phyloP scores from a whole-genome alignment of 1,284 basidiomycete genomes.

The Ceratobasidium sp. region DNA sequence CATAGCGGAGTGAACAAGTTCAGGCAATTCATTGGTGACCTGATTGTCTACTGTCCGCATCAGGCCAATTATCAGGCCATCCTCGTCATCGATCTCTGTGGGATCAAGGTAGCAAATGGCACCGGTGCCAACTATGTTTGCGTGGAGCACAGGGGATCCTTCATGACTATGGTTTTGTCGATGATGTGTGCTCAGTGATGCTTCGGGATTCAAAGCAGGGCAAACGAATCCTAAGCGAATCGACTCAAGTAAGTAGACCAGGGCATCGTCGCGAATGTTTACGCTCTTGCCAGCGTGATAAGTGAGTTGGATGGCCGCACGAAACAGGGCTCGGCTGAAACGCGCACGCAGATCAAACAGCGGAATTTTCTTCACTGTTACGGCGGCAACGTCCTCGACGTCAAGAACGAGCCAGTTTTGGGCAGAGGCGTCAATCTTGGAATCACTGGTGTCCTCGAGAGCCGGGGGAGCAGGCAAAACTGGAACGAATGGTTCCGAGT shows the following conservation, averaged over 20 bases:
- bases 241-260: neutral
- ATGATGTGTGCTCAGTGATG: neutral
- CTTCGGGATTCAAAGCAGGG: neutral
- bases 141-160: neutral
- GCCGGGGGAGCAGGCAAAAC: no score
- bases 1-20: neutral
- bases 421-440: no score
- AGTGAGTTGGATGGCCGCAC: neutral
- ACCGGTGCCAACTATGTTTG: neutral
- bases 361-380: no score
- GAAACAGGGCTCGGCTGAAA: constrained; percentile 10
- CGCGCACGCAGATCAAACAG: constrained; percentile 12
- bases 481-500: no score
- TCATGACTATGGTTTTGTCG: neutral
- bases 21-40: neutral
- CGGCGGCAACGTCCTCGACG: no score
- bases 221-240: neutral
- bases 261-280: neutral
- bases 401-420: no score
- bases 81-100: neutral
- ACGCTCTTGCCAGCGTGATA: neutral
- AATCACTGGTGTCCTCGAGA: no score
- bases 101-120: neutral
- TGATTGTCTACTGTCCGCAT: neutral
- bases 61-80: neutral